Evolutionary conservation across 1,284 basidiomycete species (phyloP).

Genomic region (Pseudozyma hubeiensis): DNA sequence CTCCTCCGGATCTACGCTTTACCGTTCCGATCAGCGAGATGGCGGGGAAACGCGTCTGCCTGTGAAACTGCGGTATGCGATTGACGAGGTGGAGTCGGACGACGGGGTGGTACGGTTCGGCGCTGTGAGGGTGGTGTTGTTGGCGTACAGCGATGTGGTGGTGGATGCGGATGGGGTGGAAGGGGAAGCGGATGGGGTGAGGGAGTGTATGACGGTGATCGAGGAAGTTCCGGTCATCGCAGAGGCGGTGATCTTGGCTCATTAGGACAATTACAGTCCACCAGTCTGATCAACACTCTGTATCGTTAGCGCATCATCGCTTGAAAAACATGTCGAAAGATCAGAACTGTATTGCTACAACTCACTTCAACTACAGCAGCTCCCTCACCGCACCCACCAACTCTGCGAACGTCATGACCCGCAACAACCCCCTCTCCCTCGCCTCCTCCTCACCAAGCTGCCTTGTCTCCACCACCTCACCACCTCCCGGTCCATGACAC

Average conservation of each 20-base stretch:
- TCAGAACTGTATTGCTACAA: too few relatives aligned
- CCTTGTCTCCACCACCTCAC: too few relatives aligned
- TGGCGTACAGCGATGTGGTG: conserved; percentile 2
- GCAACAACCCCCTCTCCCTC: conserved; percentile 1
- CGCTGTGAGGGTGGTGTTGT: conserved; percentile 3
- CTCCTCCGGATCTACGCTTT: neutral
- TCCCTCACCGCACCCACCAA: neutral
- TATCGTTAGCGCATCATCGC: neutral
- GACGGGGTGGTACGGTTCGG: conserved; percentile 14
- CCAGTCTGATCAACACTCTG: too few relatives aligned
- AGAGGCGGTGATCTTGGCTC: neutral
- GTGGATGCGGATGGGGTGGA: neutral
- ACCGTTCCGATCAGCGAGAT: neutral
- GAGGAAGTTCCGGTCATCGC: conserved; percentile 17
- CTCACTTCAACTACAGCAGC: neutral
- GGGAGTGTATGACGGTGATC: conserved; percentile 3
- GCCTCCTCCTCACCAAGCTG: conserved; percentile 5
- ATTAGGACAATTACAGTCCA: neutral
- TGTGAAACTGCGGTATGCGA: neutral
- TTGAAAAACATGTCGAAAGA: neutral
- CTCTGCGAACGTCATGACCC: conserved; percentile 1
- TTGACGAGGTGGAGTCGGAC: neutral
- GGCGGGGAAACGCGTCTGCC: neutral
- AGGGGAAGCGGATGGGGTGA: neutral
- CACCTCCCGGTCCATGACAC: conserved; percentile 3